A percentile compares a stretch with the other conserved stretches of the same genome.
These are phyloP conservation scores for Leccinum aurantiacum DNA, from an alignment of 768 basidiomycete genomes.

Conservation along the genomic window DNA sequence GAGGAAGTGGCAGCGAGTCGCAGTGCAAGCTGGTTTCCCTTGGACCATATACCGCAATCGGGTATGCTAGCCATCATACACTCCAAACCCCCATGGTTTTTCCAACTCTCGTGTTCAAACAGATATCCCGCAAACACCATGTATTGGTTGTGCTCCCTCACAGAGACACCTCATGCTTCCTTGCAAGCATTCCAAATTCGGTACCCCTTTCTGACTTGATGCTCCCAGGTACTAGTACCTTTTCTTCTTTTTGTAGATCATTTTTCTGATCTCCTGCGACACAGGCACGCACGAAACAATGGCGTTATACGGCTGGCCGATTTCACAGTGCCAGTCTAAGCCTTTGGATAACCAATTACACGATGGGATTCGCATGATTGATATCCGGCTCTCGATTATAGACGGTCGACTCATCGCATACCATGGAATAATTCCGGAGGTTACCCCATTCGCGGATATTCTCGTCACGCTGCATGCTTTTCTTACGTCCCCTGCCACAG, in stretches of 20 bases:
- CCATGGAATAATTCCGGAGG: constrained; percentile 76
- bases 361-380: constrained; percentile 78
- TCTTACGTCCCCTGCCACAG: constrained; percentile 55
- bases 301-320: constrained; percentile 82
- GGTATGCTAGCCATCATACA: constrained; percentile 37
- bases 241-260: constrained; percentile 32
- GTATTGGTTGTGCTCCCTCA: constrained; percentile 58
- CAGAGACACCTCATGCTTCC: constrained; percentile 57
- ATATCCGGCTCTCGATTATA: constrained; percentile 75
- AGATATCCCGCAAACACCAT: constrained; percentile 48
- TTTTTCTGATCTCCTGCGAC: background rate
- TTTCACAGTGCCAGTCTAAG: constrained; percentile 82
- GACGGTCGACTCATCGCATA: constrained; percentile 67
- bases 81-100: background rate
- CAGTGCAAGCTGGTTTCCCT: constrained; percentile 44
- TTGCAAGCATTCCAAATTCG: constrained; percentile 62
- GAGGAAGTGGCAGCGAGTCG: constrained; percentile 48
- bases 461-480: constrained; percentile 61
- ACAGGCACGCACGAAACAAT: constrained; percentile 37
- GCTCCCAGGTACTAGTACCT: constrained; percentile 62
- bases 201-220: constrained; percentile 70
- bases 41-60: constrained; percentile 59
- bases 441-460: constrained; percentile 64
- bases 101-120: constrained; percentile 7
- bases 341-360: constrained; percentile 66